phyloP scores from a whole-genome alignment of 805 yeast species.

The Ogataea sp. region DNA sequence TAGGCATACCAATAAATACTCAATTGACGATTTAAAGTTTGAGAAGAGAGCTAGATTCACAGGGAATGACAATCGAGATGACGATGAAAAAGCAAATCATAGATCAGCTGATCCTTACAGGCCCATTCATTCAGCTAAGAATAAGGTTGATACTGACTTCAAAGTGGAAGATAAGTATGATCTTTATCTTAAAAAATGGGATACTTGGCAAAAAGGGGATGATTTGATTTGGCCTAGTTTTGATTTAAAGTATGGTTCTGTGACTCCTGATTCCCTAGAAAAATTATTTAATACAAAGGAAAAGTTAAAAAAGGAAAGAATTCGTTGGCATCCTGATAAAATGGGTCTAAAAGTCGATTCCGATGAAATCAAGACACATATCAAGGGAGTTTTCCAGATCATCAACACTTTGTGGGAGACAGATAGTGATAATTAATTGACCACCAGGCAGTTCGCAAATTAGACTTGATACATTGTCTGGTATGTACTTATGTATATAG shows the following conservation, averaged over 20 bases:
- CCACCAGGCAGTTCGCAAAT: too few relatives aligned
- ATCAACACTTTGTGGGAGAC: slow-evolving; percentile 32
- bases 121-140: slow-evolving; percentile 2
- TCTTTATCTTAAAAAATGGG: slow-evolving; percentile 23
- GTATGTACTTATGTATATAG: background rate
- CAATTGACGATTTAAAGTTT: slow-evolving; percentile 4
- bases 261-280: slow-evolving; percentile 6
- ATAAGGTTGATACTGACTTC: background rate
- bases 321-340: slow-evolving; percentile 69
- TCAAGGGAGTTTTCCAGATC: slow-evolving; percentile 33
- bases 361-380: background rate
- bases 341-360: slow-evolving; percentile 27
- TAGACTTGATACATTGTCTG: too few relatives aligned
- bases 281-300: slow-evolving; percentile 10
- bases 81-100: background rate
- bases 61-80: slow-evolving; percentile 1
- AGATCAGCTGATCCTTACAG: slow-evolving; percentile 14
- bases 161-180: slow-evolving; percentile 11
- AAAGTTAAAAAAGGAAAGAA: slow-evolving; percentile 38
- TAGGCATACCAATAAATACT: slow-evolving; percentile 8
- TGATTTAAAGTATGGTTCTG: slow-evolving; percentile 6
- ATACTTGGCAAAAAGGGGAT: slow-evolving; percentile 6
- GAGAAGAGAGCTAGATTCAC: slow-evolving; percentile 6
- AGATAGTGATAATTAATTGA: background rate
- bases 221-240: slow-evolving; percentile 14